Conservation (phyloP, 148 eudicot genomes). For the Rhododendron vialii region DNA sequence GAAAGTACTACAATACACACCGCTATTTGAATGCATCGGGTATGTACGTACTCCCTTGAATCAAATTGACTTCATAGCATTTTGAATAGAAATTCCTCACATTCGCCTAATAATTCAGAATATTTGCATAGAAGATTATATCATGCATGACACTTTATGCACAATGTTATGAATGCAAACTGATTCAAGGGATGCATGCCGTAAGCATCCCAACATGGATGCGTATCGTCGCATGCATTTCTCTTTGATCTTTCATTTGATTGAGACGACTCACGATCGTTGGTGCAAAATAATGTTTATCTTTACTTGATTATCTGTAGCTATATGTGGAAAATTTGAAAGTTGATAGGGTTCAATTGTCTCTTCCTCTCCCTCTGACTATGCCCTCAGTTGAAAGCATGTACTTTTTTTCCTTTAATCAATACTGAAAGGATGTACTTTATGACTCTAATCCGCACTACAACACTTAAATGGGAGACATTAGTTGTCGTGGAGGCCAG, state of each 20-base stretch:
- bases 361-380: neutral
- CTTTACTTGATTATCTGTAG: neutral
- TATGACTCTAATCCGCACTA: neutral
- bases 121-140: no score
- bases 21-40: no score
- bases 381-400: neutral
- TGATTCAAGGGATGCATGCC: no score
- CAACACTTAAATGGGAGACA: neutral
- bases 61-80: no score
- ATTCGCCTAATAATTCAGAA: no score
- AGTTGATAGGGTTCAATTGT: neutral
- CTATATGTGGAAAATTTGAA: neutral
- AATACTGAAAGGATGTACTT: neutral
- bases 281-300: no score
- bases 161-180: no score
- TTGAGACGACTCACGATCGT: neutral
- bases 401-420: neutral
- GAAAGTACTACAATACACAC: no score
- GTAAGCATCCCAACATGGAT: neutral
- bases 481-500: neutral
- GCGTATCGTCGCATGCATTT: neutral
- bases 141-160: no score
- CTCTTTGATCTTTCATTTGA: neutral
- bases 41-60: no score
- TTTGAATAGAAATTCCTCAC: no score